Evolutionary conservation across 2,329 filamentous ascomycete genomes (phyloP).

Genomic region (Clarireedia sp.): DNA sequence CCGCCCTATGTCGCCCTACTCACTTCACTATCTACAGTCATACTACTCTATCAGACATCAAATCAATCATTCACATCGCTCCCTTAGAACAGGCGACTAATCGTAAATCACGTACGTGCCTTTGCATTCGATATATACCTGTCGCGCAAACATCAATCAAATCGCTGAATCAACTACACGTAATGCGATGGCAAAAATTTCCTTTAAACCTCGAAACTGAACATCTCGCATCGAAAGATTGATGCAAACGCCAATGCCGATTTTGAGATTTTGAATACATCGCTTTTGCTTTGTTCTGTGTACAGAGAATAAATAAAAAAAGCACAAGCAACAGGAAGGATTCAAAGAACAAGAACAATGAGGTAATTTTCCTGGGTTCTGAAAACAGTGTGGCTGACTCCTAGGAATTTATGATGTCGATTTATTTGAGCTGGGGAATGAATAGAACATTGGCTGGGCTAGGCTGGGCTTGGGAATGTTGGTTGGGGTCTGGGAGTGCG

Average conservation of each 20-base stretch:
- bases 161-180: background rate
- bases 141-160: background rate
- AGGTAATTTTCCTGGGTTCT: background rate
- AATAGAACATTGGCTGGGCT: no score
- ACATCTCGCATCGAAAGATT: background rate
- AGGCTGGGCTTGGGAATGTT: no score
- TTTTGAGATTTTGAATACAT: no score
- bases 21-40: slow-evolving; percentile 1
- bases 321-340: background rate
- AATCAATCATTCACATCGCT: slow-evolving; percentile 1
- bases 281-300: no score
- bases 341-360: background rate
- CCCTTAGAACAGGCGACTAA: slow-evolving; percentile 11
- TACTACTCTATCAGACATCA: background rate
- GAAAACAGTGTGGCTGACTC: background rate
- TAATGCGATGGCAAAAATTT: no score
- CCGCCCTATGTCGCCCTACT: slow-evolving; percentile 10
- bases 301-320: background rate
- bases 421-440: background rate
- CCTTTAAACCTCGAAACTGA: no score
- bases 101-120: slow-evolving; percentile 11
- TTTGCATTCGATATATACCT: slow-evolving; percentile 3
- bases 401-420: background rate
- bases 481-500: no score
- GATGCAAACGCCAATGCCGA: slow-evolving; percentile 4